Conservation (phyloP, 1,284 basidiomycete species). For the Boletus austroedulis region DNA sequence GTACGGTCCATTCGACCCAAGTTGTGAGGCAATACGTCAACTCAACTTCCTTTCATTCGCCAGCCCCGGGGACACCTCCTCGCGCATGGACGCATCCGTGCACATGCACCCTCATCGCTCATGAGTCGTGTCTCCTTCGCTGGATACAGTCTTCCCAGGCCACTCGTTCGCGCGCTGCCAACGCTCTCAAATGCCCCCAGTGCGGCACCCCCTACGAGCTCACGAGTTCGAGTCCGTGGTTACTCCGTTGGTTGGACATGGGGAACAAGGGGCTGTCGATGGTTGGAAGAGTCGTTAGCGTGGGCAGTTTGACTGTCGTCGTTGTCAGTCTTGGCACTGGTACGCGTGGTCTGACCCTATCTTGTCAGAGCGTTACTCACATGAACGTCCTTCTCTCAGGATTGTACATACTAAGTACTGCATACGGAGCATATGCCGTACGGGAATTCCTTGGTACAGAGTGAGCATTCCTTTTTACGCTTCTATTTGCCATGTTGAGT, state of each 20-base stretch:
- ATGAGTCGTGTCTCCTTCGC: slow-evolving; percentile 70
- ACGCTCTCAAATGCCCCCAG: slow-evolving; percentile 76
- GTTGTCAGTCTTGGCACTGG: slow-evolving; percentile 44
- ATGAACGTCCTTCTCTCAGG: slow-evolving; percentile 39
- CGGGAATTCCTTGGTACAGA: slow-evolving; percentile 65
- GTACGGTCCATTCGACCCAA: slow-evolving; percentile 36
- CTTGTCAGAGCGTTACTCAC: not conserved
- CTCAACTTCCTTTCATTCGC: not conserved
- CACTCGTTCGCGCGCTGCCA: slow-evolving; percentile 47
- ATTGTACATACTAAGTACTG: slow-evolving; percentile 57
- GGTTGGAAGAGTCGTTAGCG: slow-evolving; percentile 49
- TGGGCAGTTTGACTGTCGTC: slow-evolving; percentile 45
- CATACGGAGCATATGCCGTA: slow-evolving; percentile 73
- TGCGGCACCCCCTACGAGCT: slow-evolving; percentile 65
- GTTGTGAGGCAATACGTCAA: not conserved
- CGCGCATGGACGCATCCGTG: slow-evolving; percentile 74
- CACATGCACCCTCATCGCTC: slow-evolving; percentile 73
- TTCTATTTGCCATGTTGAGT: not conserved
- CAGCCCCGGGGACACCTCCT: slow-evolving; percentile 47
- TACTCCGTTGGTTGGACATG: slow-evolving; percentile 49
- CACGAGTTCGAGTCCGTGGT: slow-evolving; percentile 55
- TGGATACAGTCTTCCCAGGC: slow-evolving; percentile 72
- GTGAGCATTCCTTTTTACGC: slow-evolving; percentile 38
- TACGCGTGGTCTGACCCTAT: slow-evolving; percentile 22
- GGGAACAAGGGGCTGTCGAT: slow-evolving; percentile 49